phyloP scores from a whole-genome alignment of 2,329 filamentous ascomycete genomes.

The Didymella keratinophila region DNA sequence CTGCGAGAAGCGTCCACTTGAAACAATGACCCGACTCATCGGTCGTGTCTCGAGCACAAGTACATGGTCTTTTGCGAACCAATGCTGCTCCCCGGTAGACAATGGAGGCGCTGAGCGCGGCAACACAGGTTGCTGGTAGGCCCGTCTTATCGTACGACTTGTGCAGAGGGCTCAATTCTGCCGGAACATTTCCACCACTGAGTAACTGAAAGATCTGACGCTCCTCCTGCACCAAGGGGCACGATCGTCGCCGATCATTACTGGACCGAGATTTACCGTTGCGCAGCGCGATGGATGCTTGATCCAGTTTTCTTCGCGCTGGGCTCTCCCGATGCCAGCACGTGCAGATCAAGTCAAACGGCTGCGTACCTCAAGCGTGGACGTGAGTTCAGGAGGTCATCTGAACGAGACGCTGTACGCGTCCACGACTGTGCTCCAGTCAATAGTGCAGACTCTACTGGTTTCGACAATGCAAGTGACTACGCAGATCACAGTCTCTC shows the following conservation, averaged over 20 bases:
- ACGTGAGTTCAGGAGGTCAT: constrained; percentile 10
- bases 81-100: constrained; percentile 12
- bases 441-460: not conserved
- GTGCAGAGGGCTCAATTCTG: constrained; percentile 36
- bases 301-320: constrained; percentile 28
- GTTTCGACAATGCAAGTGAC: not conserved
- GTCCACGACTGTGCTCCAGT: constrained; percentile 2
- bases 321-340: constrained; percentile 29
- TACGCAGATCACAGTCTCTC: constrained; percentile 2
- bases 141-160: constrained; percentile 38
- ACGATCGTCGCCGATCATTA: constrained; percentile 38
- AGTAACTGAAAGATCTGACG: constrained; percentile 26
- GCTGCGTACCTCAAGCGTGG: constrained; percentile 22
- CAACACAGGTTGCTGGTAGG: constrained; percentile 27
- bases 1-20: constrained; percentile 19
- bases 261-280: constrained; percentile 36
- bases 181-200: constrained; percentile 43
- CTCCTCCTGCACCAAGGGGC: constrained; percentile 27
- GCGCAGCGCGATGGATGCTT: constrained; percentile 29
- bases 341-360: constrained; percentile 27
- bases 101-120: constrained; percentile 39
- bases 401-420: constrained; percentile 2
- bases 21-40: constrained; percentile 20
- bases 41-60: constrained; percentile 18
- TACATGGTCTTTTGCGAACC: constrained; percentile 21